These are phyloP conservation scores for Lumnitzera racemosa DNA, from an alignment of 345 rosid genomes.

Conservation along the genomic window DNA sequence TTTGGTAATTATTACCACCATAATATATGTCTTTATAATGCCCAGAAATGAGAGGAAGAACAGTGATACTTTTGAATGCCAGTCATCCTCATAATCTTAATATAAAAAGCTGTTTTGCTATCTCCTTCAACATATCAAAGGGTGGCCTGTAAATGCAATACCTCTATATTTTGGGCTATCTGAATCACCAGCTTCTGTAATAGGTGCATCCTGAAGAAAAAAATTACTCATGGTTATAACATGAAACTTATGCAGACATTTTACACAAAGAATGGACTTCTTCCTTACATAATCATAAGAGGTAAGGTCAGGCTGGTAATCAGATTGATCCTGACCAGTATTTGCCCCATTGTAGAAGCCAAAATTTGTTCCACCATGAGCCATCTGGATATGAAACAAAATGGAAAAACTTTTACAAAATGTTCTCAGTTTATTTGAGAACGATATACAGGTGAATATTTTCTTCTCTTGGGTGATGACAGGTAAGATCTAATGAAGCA, in stretches of 20 bases:
- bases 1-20: no score
- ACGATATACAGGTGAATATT: not conserved
- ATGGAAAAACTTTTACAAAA: not conserved
- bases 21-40: no score
- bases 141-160: constrained; percentile 9
- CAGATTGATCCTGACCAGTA: constrained; percentile 50
- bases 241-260: constrained; percentile 5
- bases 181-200: constrained; percentile 82
- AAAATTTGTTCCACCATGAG: constrained; percentile 96
- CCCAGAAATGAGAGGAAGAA: no score
- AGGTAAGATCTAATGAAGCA: constrained; percentile 13
- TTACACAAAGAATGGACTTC: constrained; percentile 5
- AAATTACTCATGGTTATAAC: not conserved
- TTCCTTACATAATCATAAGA: constrained; percentile 83
- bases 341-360: constrained; percentile 97
- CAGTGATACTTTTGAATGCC: no score
- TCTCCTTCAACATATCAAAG: no score
- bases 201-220: constrained; percentile 80
- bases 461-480: not conserved
- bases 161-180: constrained; percentile 71
- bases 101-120: no score
- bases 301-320: constrained; percentile 88
- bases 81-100: no score
- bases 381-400: constrained; percentile 54
- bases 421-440: no score